Conservation (phyloP, 1,284 basidiomycete species). For the Schizophyllum amplum region DNA sequence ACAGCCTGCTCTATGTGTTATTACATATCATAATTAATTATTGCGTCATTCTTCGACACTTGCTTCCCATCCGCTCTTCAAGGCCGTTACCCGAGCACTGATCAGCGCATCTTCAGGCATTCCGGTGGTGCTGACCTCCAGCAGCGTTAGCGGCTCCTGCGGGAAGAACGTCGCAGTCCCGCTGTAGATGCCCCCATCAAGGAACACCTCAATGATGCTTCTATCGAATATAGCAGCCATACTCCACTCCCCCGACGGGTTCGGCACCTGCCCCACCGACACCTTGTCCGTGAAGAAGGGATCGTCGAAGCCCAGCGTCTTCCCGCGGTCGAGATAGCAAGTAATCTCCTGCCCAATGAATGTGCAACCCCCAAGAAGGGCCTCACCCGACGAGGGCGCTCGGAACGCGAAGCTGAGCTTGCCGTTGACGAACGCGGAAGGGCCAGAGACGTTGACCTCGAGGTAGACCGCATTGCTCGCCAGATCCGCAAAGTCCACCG, state of each 20-base stretch:
- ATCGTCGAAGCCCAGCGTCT: neutral
- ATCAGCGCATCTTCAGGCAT: too few relatives aligned
- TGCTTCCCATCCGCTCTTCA: too few relatives aligned
- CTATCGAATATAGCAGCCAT: constrained; percentile 1
- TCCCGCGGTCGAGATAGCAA: constrained; percentile 1
- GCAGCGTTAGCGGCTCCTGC: neutral
- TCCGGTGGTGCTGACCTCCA: too few relatives aligned
- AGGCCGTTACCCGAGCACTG: too few relatives aligned
- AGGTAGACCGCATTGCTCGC: neutral
- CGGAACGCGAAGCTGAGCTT: neutral
- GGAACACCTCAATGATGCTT: constrained; percentile 2
- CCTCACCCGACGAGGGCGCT: neutral
- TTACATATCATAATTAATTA: too few relatives aligned
- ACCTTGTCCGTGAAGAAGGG: neutral
- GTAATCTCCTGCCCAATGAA: neutral
- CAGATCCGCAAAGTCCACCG: neutral
- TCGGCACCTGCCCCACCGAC: neutral
- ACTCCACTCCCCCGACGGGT: neutral
- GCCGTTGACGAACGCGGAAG: neutral
- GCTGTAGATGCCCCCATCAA: neutral
- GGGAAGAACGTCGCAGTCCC: constrained; percentile 4
- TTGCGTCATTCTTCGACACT: too few relatives aligned
- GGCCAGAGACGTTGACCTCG: neutral
- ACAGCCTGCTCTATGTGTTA: too few relatives aligned
- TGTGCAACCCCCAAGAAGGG: neutral